These are phyloP conservation scores for Zea luxurians DNA, from an alignment of 176 grass and related monocot genomes.

Conservation along the genomic window DNA sequence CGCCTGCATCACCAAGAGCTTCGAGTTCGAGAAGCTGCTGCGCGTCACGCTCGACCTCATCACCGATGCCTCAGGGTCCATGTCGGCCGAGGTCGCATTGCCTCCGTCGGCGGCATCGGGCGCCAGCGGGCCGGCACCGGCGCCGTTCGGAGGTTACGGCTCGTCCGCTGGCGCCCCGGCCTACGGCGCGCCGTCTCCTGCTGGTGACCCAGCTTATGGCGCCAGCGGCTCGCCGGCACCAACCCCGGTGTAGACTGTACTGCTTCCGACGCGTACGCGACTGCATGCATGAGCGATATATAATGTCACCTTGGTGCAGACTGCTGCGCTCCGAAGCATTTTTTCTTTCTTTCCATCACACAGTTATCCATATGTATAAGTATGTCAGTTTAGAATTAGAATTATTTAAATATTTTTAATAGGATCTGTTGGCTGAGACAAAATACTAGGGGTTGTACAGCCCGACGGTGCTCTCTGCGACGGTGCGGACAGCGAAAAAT, in stretches of 20 bases:
- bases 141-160: not conserved
- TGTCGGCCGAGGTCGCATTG: slow-evolving; percentile 15
- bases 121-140: not conserved
- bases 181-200: not conserved
- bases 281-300: not conserved
- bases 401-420: too few species aligned
- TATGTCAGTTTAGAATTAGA: not conserved
- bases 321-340: too few species aligned
- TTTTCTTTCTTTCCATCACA: not conserved
- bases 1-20: slow-evolving; percentile 45
- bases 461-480: too few species aligned
- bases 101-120: not conserved
- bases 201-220: not conserved
- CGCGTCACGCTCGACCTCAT: slow-evolving; percentile 56
- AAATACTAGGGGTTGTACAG: too few species aligned
- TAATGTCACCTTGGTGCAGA: too few species aligned
- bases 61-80: slow-evolving; percentile 15
- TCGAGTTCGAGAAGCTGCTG: slow-evolving; percentile 56
- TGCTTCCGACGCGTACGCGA: too few species aligned
- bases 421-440: too few species aligned
- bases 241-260: not conserved
- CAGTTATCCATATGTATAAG: not conserved
- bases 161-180: not conserved
- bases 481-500: too few species aligned
- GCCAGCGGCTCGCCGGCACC: not conserved